Evolutionary conservation across 768 basidiomycete genomes (phyloP), one percentile per base, ranked within the genome.

Genomic region (Boletus insuetus): DNA sequence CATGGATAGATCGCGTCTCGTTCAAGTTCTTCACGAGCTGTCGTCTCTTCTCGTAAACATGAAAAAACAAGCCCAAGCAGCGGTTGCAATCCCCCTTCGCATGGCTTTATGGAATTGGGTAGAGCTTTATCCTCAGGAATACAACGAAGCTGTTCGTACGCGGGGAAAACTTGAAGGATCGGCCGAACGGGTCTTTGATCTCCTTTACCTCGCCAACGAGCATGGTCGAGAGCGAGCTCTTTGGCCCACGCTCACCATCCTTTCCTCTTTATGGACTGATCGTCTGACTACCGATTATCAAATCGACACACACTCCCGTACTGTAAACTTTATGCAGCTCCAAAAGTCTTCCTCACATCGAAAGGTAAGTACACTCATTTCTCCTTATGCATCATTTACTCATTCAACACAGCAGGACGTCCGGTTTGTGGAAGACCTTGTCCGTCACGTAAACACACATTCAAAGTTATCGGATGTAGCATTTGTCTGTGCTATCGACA

Each of bases 91-190:
- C 26, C 82, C 87, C 26, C 77, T 96, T 35, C 83, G 91, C 20
- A 77, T 81, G 29, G 91, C 90, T 1, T 76, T 96, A 26, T 95
- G 94, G 93, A 92, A 88, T 58, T 96, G 92, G 92, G 85, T 95
- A 32, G 85, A 88, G 31, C 75, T 82, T 22, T 89, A 86, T 64
- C 87, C 91, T 0, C 73, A 76, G 6, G 91, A 97, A 66, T 96
- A 85, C 68, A 86, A 86, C 50, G 85, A 91, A 8, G 78, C 83
- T 6, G 78, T 93, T 37, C 76, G 80, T 11, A 75, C 77, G 4
- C 78, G 85, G 43, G 82, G 85, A 29, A 79, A 75, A 37, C 75
- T 90, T 13, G 94, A 96, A 55, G 91, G 89, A 41, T 84, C 85
- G 0, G 87, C 93, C 1, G 93, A 97, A 66, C 83, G 89, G 9